Evolutionary conservation across 2,329 filamentous ascomycete species (phyloP).

Genomic region (Scytalidium sp.): DNA sequence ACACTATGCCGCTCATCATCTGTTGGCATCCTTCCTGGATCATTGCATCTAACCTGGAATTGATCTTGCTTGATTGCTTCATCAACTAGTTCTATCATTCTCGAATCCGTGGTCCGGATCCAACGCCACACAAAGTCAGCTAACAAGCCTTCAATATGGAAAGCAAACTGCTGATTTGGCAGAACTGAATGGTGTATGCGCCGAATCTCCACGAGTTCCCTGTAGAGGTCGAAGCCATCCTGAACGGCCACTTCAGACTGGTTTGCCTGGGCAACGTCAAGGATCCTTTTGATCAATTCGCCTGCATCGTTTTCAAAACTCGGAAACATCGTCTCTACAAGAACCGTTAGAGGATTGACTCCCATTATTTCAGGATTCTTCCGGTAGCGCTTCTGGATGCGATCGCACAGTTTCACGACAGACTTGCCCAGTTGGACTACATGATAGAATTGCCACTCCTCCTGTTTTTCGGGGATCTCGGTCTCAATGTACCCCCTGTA

Average conservation of each 20-base stretch:
- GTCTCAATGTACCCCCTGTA: constrained; percentile 78
- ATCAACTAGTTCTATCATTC: constrained; percentile 80
- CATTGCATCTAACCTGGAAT: constrained; percentile 71
- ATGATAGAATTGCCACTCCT: constrained; percentile 87
- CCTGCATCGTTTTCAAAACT: constrained; percentile 87
- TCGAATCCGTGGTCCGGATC: constrained; percentile 78
- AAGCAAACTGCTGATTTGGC: constrained; percentile 73
- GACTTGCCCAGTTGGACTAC: constrained; percentile 85
- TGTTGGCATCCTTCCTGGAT: constrained; percentile 58
- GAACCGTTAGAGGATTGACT: constrained; percentile 59
- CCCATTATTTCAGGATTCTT: constrained; percentile 88
- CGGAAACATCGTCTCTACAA: constrained; percentile 82
- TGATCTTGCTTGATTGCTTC: constrained; percentile 87
- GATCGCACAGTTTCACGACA: constrained; percentile 80
- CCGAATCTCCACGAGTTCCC: constrained; percentile 80
- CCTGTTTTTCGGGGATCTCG: constrained; percentile 74
- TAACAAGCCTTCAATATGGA: constrained; percentile 81
- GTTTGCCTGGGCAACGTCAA: constrained; percentile 67
- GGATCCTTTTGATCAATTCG: constrained; percentile 78
- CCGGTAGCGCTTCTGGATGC: constrained; percentile 87
- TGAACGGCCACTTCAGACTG: constrained; percentile 78
- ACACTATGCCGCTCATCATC: constrained; percentile 89
- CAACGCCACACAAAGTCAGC: constrained; percentile 95
- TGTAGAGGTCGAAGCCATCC: constrained; percentile 93
- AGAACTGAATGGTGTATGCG: constrained; percentile 75